Evolutionary conservation across 306 rosid genomes (phyloP).

Genomic region (Lathyrus aphaca): DNA sequence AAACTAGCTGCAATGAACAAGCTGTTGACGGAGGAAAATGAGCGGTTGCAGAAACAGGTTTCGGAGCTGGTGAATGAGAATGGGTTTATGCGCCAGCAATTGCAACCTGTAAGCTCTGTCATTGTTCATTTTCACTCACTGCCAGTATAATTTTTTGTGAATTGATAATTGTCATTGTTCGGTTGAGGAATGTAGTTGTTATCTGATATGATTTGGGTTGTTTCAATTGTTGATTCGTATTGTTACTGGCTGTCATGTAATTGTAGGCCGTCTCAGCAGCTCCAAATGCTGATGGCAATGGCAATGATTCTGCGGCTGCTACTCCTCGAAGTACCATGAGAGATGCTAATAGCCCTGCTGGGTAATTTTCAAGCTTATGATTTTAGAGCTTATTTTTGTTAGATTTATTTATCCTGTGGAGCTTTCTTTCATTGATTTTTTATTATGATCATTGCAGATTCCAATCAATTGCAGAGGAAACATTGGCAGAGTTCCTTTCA

Average conservation of each 20-base stretch:
- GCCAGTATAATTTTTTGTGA: not conserved
- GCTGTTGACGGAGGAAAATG: conserved; percentile 97
- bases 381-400: conserved; percentile 40
- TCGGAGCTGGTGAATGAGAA: conserved; percentile 92
- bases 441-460: conserved; percentile 63
- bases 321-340: conserved; percentile 70
- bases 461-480: conserved; percentile 96
- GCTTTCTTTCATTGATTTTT: conserved; percentile 11
- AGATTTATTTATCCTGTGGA: not conserved
- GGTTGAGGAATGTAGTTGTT: conserved; percentile 1
- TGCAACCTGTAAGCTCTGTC: conserved; percentile 67
- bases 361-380: conserved; percentile 56
- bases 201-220: conserved; percentile 3
- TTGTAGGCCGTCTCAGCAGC: conserved; percentile 62
- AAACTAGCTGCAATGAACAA: conserved; percentile 92
- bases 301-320: conserved; percentile 73
- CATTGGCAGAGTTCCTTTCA: conserved; percentile 99
- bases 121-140: conserved; percentile 24
- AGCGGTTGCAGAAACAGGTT: conserved; percentile 95
- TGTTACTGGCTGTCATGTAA: not conserved
- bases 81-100: conserved; percentile 90
- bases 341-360: conserved; percentile 98
- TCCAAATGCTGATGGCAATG: conserved; percentile 75
- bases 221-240: not conserved
- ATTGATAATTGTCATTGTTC: not conserved